These are phyloP conservation scores for Teratosphaeria viscida DNA, from an alignment of 2,329 filamentous ascomycete genomes.

Conservation along the genomic window DNA sequence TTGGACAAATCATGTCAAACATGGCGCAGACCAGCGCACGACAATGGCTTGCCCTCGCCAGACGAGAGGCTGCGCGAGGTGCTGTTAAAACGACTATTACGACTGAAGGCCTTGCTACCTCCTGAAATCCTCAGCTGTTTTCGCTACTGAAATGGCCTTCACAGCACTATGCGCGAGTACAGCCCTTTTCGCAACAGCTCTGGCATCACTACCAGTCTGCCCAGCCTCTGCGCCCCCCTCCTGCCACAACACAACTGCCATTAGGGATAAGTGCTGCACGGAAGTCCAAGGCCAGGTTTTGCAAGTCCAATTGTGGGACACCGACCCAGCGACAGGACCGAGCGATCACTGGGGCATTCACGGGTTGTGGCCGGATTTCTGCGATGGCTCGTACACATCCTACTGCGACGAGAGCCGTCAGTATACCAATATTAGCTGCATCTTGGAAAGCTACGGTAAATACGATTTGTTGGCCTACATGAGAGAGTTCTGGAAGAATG, in stretches of 20 bases:
- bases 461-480: too few relatives aligned
- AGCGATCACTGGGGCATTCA: too few relatives aligned
- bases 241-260: slow-evolving; percentile 11
- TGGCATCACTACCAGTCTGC: slow-evolving; percentile 1
- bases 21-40: not conserved
- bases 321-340: too few relatives aligned
- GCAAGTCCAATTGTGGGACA: slow-evolving; percentile 2
- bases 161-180: not conserved
- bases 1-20: not conserved
- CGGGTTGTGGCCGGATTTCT: too few relatives aligned
- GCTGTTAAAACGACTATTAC: not conserved
- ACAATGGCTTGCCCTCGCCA: not conserved
- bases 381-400: too few relatives aligned
- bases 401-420: too few relatives aligned
- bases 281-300: slow-evolving; percentile 46
- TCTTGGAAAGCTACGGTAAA: too few relatives aligned
- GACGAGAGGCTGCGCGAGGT: not conserved
- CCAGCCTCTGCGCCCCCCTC: not conserved
- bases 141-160: not conserved
- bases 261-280: slow-evolving; percentile 59
- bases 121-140: not conserved
- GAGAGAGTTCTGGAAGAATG: too few relatives aligned
- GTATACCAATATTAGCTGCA: too few relatives aligned
- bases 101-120: not conserved
- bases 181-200: not conserved